Conservation (phyloP, 768 basidiomycete species). For the Tylopilus vinaceipallidus region DNA sequence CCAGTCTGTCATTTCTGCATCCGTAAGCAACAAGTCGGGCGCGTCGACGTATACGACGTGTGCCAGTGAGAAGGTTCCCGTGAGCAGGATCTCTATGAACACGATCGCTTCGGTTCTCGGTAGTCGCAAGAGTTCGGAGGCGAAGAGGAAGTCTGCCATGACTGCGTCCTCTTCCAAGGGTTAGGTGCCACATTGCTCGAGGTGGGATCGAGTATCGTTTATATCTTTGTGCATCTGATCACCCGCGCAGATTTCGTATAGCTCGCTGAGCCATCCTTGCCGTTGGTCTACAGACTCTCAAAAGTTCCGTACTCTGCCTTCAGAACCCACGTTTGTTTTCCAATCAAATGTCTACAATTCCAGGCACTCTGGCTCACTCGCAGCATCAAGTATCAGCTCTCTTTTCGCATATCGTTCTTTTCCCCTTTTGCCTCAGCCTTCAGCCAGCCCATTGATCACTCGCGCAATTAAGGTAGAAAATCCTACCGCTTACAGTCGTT, state of each 20-base stretch:
- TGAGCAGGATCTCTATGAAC: constrained; percentile 27
- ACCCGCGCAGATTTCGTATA: neutral
- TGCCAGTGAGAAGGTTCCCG: constrained; percentile 24
- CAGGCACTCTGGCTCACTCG: constrained; percentile 4
- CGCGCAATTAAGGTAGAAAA: constrained; percentile 10
- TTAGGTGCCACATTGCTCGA: constrained; percentile 4
- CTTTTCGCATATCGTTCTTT: constrained; percentile 8
- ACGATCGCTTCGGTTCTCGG: constrained; percentile 24
- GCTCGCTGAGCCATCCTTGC: neutral
- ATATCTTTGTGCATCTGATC: constrained; percentile 2
- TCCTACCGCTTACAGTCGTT: constrained; percentile 10
- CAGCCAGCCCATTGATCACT: neutral
- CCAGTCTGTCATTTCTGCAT: constrained; percentile 25
- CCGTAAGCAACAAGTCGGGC: constrained; percentile 26
- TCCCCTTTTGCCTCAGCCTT: constrained; percentile 3
- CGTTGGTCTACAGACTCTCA: neutral
- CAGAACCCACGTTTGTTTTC: neutral
- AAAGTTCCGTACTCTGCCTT: neutral
- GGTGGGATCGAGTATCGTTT: neutral
- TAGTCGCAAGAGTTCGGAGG: constrained; percentile 28
- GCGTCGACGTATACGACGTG: constrained; percentile 30
- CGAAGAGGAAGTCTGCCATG: constrained; percentile 24
- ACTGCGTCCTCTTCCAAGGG: constrained; percentile 28
- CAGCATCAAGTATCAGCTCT: constrained; percentile 5
- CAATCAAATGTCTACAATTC: constrained; percentile 4